A percentile compares a stretch with the other conserved stretches of the same genome.
Conservation (phyloP, 1,284 basidiomycete species). For the Neotropicomus parvogracilis region DNA sequence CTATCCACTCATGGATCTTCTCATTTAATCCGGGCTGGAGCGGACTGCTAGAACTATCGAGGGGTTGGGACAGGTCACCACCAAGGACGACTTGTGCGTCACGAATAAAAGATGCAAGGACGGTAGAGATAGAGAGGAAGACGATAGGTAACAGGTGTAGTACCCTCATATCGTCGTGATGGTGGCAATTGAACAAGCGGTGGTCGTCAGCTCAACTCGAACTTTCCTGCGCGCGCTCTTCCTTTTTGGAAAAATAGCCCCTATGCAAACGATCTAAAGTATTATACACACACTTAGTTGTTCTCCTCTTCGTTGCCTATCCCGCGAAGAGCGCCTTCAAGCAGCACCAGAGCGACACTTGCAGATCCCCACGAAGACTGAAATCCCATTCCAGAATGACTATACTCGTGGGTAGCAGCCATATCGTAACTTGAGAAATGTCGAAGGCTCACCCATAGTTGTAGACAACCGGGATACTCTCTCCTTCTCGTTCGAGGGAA, state of each 20-base stretch:
- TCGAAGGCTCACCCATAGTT: constrained; percentile 68
- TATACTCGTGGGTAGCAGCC: constrained; percentile 19
- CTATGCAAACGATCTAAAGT: background rate
- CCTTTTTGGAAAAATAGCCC: constrained; percentile 7
- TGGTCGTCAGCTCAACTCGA: background rate
- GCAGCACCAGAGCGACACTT: constrained; percentile 48
- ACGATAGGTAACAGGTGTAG: constrained; percentile 25
- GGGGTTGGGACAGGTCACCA: constrained; percentile 34
- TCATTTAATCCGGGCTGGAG: constrained; percentile 45
- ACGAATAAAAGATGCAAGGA: constrained; percentile 27
- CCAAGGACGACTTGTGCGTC: constrained; percentile 36
- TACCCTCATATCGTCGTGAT: constrained; percentile 27
- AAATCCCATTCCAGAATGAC: constrained; percentile 64
- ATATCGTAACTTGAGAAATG: background rate
- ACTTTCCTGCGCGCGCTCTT: too few species aligned
- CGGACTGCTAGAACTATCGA: too few species aligned
- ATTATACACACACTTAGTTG: background rate
- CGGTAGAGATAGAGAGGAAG: constrained; percentile 26
- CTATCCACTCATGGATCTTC: constrained; percentile 43
- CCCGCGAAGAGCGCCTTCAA: constrained; percentile 43
- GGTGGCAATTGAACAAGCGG: constrained; percentile 1
- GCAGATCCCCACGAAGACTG: constrained; percentile 76
- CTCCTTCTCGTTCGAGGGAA: constrained; percentile 32
- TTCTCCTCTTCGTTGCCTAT: background rate
- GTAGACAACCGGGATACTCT: constrained; percentile 41